Conservation (phyloP, 2,329 filamentous ascomycete species). For the Calonectria naviculata region DNA sequence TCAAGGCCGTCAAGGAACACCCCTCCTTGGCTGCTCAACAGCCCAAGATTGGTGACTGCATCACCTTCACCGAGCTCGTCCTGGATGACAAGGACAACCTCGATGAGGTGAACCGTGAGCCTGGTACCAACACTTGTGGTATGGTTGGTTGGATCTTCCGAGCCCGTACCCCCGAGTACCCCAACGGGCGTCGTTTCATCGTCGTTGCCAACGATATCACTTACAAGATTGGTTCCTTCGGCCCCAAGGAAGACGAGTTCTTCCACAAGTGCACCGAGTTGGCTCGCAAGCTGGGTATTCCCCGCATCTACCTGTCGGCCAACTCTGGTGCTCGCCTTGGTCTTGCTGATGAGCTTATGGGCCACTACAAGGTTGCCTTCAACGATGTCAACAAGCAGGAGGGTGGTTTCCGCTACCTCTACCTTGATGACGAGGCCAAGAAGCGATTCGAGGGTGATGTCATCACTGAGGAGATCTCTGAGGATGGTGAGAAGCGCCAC, state of each 20-base stretch:
- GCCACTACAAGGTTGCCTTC: constrained; percentile 97
- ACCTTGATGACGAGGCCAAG: constrained; percentile 88
- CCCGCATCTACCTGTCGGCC: constrained; percentile 96
- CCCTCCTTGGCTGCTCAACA: constrained; percentile 81
- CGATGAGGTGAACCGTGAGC: constrained; percentile 92
- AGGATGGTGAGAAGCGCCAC: constrained; percentile 90
- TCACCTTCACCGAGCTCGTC: constrained; percentile 93
- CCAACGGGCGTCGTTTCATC: constrained; percentile 89
- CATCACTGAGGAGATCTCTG: constrained; percentile 85
- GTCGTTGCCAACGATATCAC: constrained; percentile 99
- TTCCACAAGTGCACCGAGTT: constrained; percentile 99
- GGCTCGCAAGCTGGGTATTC: constrained; percentile 92
- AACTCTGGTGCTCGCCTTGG: constrained; percentile 99
- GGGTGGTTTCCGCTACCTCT: constrained; percentile 95
- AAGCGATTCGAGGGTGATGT: constrained; percentile 81
- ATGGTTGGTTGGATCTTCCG: constrained; percentile 99
- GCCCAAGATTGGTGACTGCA: constrained; percentile 88
- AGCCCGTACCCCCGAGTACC: constrained; percentile 95
- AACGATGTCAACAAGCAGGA: constrained; percentile 86
- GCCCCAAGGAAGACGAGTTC: constrained; percentile 95
- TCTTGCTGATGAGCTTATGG: constrained; percentile 95
- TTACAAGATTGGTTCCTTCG: constrained; percentile 98
- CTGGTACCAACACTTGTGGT: constrained; percentile 94
- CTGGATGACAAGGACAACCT: constrained; percentile 94
- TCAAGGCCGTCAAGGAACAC: constrained; percentile 78